These are phyloP conservation scores for Kalaharituber pfeilii DNA, from an alignment of 2,329 filamentous ascomycete species.

Conservation along the genomic window DNA sequence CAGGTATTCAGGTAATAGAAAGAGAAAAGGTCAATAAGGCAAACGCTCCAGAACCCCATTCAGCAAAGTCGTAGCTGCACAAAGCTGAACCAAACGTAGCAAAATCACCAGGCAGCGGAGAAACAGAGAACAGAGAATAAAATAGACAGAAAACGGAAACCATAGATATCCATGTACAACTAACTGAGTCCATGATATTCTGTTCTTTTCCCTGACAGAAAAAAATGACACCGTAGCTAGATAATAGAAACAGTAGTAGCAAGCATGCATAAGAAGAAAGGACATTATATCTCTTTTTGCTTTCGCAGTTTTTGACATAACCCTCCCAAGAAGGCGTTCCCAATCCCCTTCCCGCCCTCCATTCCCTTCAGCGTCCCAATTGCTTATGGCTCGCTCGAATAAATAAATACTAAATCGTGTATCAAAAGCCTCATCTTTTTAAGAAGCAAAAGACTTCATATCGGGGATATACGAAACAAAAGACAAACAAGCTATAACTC, in stretches of 20 bases:
- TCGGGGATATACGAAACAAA: background rate
- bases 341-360: too few species aligned
- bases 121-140: background rate
- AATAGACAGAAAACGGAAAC: background rate
- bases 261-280: conserved; percentile 1
- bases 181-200: too few species aligned
- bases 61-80: too few species aligned
- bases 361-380: too few species aligned
- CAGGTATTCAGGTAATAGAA: too few species aligned
- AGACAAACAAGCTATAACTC: background rate
- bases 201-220: too few species aligned
- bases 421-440: background rate
- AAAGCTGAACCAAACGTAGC: too few species aligned
- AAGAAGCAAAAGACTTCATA: background rate
- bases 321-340: too few species aligned
- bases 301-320: background rate
- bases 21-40: too few species aligned
- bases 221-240: too few species aligned
- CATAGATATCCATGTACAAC: conserved; percentile 6
- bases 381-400: background rate
- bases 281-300: background rate
- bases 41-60: too few species aligned
- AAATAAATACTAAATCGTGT: background rate
- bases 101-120: conserved; percentile 2
- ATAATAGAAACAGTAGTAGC: conserved; percentile 7